Conservation (phyloP, 2,329 filamentous ascomycete genomes). For the Alternaria novae-zelandiae region DNA sequence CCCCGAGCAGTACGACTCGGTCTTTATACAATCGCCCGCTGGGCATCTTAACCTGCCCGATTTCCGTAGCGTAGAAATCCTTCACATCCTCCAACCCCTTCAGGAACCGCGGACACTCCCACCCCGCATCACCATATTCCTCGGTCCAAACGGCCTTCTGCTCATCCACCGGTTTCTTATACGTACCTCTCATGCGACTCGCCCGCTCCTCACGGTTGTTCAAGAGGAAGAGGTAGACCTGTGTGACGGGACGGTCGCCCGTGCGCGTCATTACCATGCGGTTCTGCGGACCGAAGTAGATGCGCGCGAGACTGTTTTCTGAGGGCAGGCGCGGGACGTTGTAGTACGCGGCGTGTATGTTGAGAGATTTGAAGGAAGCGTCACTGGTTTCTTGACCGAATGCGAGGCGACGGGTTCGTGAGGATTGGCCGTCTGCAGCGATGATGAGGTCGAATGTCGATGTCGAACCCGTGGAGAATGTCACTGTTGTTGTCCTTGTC, state of each 20-base stretch:
- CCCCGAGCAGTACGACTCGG: conserved; percentile 60
- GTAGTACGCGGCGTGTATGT: conserved; percentile 33
- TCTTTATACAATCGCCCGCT: conserved; percentile 49
- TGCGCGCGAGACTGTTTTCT: conserved; percentile 21
- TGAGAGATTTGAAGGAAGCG: conserved; percentile 20
- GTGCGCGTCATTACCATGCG: conserved; percentile 28
- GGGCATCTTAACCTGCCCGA: conserved; percentile 55
- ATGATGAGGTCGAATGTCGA: conserved; percentile 33
- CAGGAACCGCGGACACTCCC: conserved; percentile 53
- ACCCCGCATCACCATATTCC: conserved; percentile 51
- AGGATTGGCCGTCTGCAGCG: conserved; percentile 35
- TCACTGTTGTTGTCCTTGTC: conserved; percentile 18
- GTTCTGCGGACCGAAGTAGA: conserved; percentile 14
- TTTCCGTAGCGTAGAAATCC: conserved; percentile 57
- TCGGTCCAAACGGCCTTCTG: conserved; percentile 46
- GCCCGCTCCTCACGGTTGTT: conserved; percentile 6
- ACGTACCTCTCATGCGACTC: conserved; percentile 1
- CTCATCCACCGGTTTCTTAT: conserved; percentile 46
- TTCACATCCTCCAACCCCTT: conserved; percentile 45
- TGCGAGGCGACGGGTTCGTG: conserved; percentile 26
- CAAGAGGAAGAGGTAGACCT: conserved; percentile 31
- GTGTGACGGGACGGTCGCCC: conserved; percentile 24
- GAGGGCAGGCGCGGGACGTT: conserved; percentile 25
- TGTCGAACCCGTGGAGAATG: conserved; percentile 22
- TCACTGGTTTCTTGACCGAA: conserved; percentile 23